Conservation (phyloP, 495 filamentous ascomycete genomes). For the Xylaria acuta region DNA sequence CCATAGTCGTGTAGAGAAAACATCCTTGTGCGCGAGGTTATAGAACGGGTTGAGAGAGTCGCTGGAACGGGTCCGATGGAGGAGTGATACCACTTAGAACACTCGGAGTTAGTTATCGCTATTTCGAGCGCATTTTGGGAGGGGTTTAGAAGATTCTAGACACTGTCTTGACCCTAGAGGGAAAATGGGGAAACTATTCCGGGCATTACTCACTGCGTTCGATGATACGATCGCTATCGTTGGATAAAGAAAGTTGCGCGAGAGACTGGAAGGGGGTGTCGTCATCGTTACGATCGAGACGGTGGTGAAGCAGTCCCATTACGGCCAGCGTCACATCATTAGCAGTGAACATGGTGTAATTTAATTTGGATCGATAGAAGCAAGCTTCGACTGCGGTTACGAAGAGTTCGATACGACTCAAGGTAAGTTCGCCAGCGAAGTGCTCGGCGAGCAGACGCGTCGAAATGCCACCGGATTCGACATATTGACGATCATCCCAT, state of each 20-base stretch:
- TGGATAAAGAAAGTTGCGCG: conserved; percentile 52
- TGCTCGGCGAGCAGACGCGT: conserved; percentile 46
- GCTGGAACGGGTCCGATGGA: conserved; percentile 32
- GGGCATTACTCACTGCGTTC: too few relatives aligned
- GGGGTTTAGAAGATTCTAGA: too few relatives aligned
- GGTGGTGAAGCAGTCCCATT: conserved; percentile 48
- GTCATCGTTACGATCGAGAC: conserved; percentile 38
- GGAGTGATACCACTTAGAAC: conserved; percentile 50
- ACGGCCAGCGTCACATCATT: conserved; percentile 51
- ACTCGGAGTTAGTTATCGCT: too few relatives aligned
- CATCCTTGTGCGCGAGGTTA: not conserved
- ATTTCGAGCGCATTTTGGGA: too few relatives aligned
- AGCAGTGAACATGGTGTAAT: conserved; percentile 6
- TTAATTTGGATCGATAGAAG: conserved; percentile 4
- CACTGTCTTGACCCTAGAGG: too few relatives aligned
- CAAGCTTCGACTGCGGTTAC: conserved; percentile 28
- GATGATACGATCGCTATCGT: conserved; percentile 50
- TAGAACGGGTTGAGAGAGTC: conserved; percentile 43
- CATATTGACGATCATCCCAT: conserved; percentile 30
- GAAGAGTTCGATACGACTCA: conserved; percentile 48
- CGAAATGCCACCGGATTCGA: conserved; percentile 25
- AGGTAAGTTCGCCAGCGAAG: conserved; percentile 43
- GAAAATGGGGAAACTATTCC: too few relatives aligned
- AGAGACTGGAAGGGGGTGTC: conserved; percentile 53
- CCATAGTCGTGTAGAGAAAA: conserved; percentile 44